Percentiles rank a stretch among this genome's conserved stretches.
phyloP scores from a whole-genome alignment of 2,329 filamentous ascomycete species.

The Sarocladium kiliense region DNA sequence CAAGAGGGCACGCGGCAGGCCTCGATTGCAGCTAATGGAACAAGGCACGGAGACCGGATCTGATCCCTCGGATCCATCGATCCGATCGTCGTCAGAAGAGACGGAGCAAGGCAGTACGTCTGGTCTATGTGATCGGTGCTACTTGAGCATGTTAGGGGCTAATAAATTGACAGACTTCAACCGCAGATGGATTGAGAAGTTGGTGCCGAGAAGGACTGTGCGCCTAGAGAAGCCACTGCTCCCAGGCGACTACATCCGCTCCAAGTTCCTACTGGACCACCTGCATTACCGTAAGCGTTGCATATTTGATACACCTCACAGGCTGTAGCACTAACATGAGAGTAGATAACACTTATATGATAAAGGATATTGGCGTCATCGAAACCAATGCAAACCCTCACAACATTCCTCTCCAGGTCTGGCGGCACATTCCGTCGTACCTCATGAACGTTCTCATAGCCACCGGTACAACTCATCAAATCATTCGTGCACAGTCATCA shows the following conservation, averaged over 20 bases:
- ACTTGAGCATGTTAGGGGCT: no score
- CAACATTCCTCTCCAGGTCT: conserved; percentile 1
- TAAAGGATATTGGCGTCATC: conserved; percentile 3
- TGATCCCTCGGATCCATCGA: background rate
- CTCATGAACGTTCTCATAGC: background rate
- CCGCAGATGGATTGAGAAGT: background rate
- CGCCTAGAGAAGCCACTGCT: background rate
- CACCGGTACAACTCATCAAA: conserved; percentile 5
- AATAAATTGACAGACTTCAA: background rate
- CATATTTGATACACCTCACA: no score
- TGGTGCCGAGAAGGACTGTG: background rate
- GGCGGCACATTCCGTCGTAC: background rate
- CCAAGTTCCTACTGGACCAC: background rate
- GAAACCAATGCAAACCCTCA: background rate
- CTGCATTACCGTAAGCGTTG: background rate
- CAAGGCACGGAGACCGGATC: background rate
- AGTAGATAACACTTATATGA: conserved; percentile 7
- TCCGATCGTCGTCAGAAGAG: background rate
- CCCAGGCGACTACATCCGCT: background rate
- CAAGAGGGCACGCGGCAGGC: background rate
- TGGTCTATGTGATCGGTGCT: background rate
- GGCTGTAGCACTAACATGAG: background rate
- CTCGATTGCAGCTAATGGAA: conserved; percentile 1
- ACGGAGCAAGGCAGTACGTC: background rate
- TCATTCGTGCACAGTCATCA: background rate